phyloP scores from a whole-genome alignment of 2,329 filamentous ascomycete genomes.

The Trichoderma oligosporum region DNA sequence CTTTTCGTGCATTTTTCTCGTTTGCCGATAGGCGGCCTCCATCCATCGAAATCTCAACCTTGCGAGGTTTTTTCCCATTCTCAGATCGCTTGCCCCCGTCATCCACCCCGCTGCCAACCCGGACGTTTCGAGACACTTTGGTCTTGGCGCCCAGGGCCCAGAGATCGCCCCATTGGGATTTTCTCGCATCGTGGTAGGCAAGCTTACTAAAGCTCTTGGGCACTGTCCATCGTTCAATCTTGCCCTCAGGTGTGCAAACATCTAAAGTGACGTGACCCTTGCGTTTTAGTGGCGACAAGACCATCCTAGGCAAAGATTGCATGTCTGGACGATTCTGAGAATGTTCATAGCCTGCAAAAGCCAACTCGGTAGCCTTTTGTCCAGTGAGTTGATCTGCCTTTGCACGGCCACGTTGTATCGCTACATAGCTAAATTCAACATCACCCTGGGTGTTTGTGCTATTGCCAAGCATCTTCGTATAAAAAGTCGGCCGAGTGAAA shows the following conservation, averaged over 20 bases:
- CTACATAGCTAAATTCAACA: constrained; percentile 84
- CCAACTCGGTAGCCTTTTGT: constrained; percentile 55
- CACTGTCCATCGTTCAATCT: constrained; percentile 90
- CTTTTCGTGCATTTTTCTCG: constrained; percentile 36
- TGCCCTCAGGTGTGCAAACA: constrained; percentile 80
- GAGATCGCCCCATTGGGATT: constrained; percentile 85
- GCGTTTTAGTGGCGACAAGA: constrained; percentile 81
- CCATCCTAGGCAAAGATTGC: constrained; percentile 70
- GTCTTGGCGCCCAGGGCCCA: constrained; percentile 96
- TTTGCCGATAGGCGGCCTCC: constrained; percentile 37
- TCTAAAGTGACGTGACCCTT: constrained; percentile 86
- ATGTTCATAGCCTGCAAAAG: constrained; percentile 69
- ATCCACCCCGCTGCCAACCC: constrained; percentile 51
- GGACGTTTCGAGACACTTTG: constrained; percentile 57
- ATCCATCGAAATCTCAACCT: constrained; percentile 36
- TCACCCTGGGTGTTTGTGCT: constrained; percentile 80
- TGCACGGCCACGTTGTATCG: constrained; percentile 69
- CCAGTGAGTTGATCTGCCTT: constrained; percentile 42
- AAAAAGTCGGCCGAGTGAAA: constrained; percentile 76
- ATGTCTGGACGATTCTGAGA: constrained; percentile 46
- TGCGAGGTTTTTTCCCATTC: constrained; percentile 38
- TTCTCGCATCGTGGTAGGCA: constrained; percentile 89
- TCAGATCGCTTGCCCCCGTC: constrained; percentile 47
- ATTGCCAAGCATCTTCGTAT: constrained; percentile 70
- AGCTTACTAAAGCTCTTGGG: constrained; percentile 74